Evolutionary conservation across 306 rosid genomes (phyloP).

Genomic region (Lathyrus tuberosus): DNA sequence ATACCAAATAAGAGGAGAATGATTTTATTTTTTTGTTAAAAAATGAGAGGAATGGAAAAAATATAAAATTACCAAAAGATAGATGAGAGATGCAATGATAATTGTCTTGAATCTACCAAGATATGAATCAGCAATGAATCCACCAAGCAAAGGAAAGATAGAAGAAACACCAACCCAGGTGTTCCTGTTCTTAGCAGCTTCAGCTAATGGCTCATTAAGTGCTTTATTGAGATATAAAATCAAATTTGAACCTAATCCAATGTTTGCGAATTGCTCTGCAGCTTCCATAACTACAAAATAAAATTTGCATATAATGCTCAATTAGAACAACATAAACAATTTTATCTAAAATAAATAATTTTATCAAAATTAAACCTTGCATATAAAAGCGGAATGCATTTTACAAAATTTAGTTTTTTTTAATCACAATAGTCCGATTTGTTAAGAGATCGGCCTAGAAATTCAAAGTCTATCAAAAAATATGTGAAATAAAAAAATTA

Average conservation of each 20-base stretch:
- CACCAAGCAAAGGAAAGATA: conserved; percentile 50
- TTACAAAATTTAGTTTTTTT: not conserved
- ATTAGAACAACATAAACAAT: not conserved
- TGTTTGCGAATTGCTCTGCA: conserved; percentile 46
- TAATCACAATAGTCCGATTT: not conserved
- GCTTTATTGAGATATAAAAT: conserved; percentile 42
- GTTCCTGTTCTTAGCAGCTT: conserved; percentile 48
- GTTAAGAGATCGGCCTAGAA: not conserved
- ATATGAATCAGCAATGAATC: conserved; percentile 50
- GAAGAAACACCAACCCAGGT: conserved; percentile 53
- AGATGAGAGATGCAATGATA: conserved; percentile 40
- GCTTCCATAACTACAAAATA: conserved; percentile 44
- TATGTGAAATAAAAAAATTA: too few relatives aligned
- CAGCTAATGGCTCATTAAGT: conserved; percentile 32
- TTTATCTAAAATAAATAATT: not conserved
- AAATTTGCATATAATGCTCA: not conserved
- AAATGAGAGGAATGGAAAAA: not conserved
- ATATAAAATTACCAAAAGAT: conserved; percentile 35
- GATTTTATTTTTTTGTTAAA: not conserved
- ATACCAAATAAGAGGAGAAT: not conserved
- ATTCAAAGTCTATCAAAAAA: not conserved
- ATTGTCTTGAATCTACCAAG: conserved; percentile 55
- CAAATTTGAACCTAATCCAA: conserved; percentile 42
- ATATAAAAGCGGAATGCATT: not conserved
- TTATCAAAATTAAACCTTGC: not conserved